Conservation (phyloP, 2,329 filamentous ascomycete genomes). For the Myrmaecium sp. region DNA sequence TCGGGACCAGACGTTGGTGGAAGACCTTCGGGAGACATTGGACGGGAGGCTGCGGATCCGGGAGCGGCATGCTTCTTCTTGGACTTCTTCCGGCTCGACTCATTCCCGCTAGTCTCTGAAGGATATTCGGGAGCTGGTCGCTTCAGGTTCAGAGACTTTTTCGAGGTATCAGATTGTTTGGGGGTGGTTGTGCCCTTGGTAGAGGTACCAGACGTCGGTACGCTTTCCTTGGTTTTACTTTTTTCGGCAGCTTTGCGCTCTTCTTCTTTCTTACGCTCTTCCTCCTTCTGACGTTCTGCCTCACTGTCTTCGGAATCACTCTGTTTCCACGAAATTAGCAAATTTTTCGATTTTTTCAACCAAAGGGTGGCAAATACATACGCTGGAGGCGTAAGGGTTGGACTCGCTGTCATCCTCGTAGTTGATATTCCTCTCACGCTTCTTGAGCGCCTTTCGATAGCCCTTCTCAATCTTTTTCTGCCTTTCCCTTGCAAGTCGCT, state of each 20-base stretch:
- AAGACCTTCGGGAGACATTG: constrained; percentile 12
- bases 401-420: constrained; percentile 59
- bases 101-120: constrained; percentile 83
- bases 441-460: constrained; percentile 64
- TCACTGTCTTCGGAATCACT: constrained; percentile 48
- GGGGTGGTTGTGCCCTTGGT: constrained; percentile 53
- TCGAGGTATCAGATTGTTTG: constrained; percentile 31
- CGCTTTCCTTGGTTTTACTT: constrained; percentile 25
- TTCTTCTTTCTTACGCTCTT: constrained; percentile 38
- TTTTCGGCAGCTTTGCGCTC: constrained; percentile 27
- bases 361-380: constrained; percentile 4
- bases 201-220: constrained; percentile 39
- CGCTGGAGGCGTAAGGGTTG: constrained; percentile 21
- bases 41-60: neutral
- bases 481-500: constrained; percentile 50
- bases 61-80: constrained; percentile 21
- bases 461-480: constrained; percentile 58
- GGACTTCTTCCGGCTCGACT: constrained; percentile 63
- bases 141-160: constrained; percentile 44
- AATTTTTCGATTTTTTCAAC: constrained; percentile 14
- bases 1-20: constrained; percentile 8
- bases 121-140: constrained; percentile 71
- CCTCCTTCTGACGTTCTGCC: constrained; percentile 42
- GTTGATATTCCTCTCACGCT: constrained; percentile 71
- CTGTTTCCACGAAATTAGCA: constrained; percentile 13